These are phyloP conservation scores for Raphanus hybrid DNA, from an alignment of 441 rosid species.

Conservation along the genomic window DNA sequence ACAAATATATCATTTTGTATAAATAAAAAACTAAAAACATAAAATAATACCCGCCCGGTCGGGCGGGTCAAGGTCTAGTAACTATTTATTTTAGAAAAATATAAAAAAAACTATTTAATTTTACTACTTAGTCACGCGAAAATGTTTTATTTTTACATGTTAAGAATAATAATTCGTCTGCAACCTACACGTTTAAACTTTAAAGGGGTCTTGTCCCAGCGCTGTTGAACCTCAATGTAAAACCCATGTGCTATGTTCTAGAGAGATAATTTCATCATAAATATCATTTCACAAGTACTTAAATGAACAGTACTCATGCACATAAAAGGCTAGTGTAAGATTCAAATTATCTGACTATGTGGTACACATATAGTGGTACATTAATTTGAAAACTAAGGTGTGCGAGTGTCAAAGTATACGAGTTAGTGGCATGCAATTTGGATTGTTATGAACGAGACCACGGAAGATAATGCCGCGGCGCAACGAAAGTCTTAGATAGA, in stretches of 20 bases:
- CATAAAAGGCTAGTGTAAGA: neutral
- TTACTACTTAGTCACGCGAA: constrained; percentile 9
- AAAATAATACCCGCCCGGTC: too few species aligned
- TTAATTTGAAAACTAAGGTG: neutral
- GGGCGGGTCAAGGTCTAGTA: too few species aligned
- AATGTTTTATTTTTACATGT: neutral
- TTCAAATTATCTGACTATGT: neutral
- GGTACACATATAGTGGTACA: neutral
- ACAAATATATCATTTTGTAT: too few species aligned
- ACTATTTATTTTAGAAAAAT: neutral
- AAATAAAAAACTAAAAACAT: too few species aligned
- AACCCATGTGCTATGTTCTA: neutral
- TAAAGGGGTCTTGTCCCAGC: neutral
- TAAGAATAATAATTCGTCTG: neutral
- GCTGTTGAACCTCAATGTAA: neutral
- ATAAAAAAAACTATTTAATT: neutral
- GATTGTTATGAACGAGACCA: constrained; percentile 14
- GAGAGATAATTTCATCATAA: neutral
- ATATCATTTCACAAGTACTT: neutral
- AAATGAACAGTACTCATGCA: neutral
- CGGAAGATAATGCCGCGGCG: constrained; percentile 5
- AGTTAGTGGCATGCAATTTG: constrained; percentile 23
- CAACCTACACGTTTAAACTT: neutral
- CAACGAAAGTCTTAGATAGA: neutral
- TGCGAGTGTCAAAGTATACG: constrained; percentile 4